Evolutionary conservation across 306 rosid species (phyloP).

Genomic region (Sphenostylis stenocarpa): DNA sequence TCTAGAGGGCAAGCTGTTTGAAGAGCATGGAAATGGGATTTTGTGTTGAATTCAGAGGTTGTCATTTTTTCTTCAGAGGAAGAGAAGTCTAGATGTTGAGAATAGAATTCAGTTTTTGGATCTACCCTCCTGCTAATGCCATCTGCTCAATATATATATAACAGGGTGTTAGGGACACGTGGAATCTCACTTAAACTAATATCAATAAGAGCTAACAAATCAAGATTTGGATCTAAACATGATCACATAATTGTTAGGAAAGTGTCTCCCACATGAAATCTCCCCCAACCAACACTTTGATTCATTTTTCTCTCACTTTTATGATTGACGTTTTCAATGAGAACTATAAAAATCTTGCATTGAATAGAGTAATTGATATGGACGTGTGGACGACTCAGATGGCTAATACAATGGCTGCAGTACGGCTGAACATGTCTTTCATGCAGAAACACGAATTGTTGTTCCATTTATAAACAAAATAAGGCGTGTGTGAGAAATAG

Average conservation of each 20-base stretch:
- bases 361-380: background rate
- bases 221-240: conserved; percentile 38
- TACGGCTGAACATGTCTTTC: background rate
- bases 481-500: background rate
- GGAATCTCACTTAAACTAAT: conserved; percentile 26
- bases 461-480: background rate
- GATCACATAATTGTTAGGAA: background rate
- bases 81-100: background rate
- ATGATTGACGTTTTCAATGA: conserved; percentile 7
- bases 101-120: background rate
- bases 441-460: background rate
- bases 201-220: background rate
- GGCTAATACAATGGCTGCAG: background rate
- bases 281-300: conserved; percentile 19
- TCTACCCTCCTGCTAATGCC: conserved; percentile 19
- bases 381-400: background rate
- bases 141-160: conserved; percentile 18
- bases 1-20: conserved; percentile 39
- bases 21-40: conserved; percentile 34
- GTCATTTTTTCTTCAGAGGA: conserved; percentile 25
- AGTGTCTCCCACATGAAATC: conserved; percentile 30
- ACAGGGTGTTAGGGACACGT: conserved; percentile 1
- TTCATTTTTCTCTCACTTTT: background rate
- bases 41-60: conserved; percentile 11
- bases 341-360: background rate